Conservation (phyloP, 2,329 filamentous ascomycete genomes). For the Ascochyta rabiei region DNA sequence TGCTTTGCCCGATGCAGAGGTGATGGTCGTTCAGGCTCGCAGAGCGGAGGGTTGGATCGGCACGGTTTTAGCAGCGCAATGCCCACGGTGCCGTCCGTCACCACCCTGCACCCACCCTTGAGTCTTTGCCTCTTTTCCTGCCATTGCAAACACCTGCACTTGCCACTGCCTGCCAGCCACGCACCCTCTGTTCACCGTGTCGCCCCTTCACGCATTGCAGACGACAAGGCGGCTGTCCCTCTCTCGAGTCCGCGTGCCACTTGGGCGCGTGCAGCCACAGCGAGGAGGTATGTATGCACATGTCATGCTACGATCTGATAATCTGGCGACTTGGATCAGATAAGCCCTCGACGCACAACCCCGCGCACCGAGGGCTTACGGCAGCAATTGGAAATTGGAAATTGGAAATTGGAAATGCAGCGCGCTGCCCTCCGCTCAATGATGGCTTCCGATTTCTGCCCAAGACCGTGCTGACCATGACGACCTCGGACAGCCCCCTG, state of each 20-base stretch:
- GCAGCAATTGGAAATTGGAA: slow-evolving; percentile 6
- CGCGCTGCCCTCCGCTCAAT: not conserved
- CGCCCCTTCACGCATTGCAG: slow-evolving; percentile 8
- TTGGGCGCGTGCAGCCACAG: slow-evolving; percentile 13
- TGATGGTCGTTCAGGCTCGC: slow-evolving; percentile 15
- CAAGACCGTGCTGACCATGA: slow-evolving; percentile 23
- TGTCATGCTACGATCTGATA: slow-evolving; percentile 22
- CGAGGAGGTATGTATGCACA: slow-evolving; percentile 10
- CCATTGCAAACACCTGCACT: not conserved
- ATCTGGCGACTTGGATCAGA: slow-evolving; percentile 7
- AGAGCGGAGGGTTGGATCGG: slow-evolving; percentile 12
- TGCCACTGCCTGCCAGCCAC: not conserved
- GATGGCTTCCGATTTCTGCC: not conserved
- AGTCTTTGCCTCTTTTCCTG: slow-evolving; percentile 2
- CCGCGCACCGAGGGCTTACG: slow-evolving; percentile 13
- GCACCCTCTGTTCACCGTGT: slow-evolving; percentile 9
- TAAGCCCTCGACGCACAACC: slow-evolving; percentile 11
- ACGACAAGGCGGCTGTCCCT: slow-evolving; percentile 20
- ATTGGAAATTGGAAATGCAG: not conserved
- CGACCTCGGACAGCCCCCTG: slow-evolving; percentile 10
- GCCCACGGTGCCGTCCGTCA: slow-evolving; percentile 18
- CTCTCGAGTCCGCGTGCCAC: slow-evolving; percentile 14
- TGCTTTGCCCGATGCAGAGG: slow-evolving; percentile 14
- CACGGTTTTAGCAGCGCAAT: slow-evolving; percentile 14
- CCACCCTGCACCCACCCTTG: slow-evolving; percentile 3